Percentiles rank a stretch among this genome's conserved stretches.
Evolutionary conservation across 768 basidiomycete species (phyloP).

Genomic region (Saitozyma podzolica): DNA sequence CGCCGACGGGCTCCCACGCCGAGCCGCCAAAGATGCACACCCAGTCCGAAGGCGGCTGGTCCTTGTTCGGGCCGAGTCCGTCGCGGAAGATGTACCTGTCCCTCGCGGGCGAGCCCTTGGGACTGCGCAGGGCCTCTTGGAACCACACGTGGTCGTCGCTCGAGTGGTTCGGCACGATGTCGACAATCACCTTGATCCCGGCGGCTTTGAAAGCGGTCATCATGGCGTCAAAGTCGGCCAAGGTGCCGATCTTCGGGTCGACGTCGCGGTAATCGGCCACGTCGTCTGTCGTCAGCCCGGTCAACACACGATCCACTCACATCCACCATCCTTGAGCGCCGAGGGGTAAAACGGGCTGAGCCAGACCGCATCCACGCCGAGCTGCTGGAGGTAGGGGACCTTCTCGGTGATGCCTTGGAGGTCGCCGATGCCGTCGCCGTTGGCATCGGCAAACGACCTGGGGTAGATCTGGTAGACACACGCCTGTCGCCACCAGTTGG

Average conservation of each 20-base stretch:
- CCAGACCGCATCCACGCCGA: constrained; percentile 44
- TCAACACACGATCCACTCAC: constrained; percentile 24
- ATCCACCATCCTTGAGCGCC: constrained; percentile 44
- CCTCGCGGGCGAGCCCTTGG: constrained; percentile 29
- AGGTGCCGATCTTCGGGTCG: constrained; percentile 40
- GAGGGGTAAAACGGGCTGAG: constrained; percentile 44
- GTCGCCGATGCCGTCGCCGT: constrained; percentile 44
- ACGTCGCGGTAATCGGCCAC: constrained; percentile 45
- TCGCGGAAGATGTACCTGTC: constrained; percentile 42
- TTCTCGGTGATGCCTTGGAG: constrained; percentile 38
- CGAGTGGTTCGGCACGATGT: constrained; percentile 47
- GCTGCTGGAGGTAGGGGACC: constrained; percentile 30
- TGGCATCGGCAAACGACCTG: constrained; percentile 40
- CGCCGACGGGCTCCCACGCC: constrained; percentile 37
- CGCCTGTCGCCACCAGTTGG: constrained; percentile 46
- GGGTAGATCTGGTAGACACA: constrained; percentile 47
- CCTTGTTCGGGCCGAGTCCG: constrained; percentile 34
- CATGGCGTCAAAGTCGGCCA: constrained; percentile 45
- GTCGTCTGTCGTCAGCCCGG: constrained; percentile 24
- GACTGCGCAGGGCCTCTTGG: constrained; percentile 36
- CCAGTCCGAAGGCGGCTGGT: constrained; percentile 40
- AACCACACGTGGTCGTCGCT: constrained; percentile 46
- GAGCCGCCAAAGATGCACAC: constrained; percentile 34
- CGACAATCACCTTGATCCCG: constrained; percentile 39
- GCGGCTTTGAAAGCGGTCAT: constrained; percentile 24